Percentiles rank a stretch among this genome's conserved stretches.
These are phyloP conservation scores for Magnaporthiopsis poae DNA, from an alignment of 2,329 filamentous ascomycete species.

Conservation along the genomic window DNA sequence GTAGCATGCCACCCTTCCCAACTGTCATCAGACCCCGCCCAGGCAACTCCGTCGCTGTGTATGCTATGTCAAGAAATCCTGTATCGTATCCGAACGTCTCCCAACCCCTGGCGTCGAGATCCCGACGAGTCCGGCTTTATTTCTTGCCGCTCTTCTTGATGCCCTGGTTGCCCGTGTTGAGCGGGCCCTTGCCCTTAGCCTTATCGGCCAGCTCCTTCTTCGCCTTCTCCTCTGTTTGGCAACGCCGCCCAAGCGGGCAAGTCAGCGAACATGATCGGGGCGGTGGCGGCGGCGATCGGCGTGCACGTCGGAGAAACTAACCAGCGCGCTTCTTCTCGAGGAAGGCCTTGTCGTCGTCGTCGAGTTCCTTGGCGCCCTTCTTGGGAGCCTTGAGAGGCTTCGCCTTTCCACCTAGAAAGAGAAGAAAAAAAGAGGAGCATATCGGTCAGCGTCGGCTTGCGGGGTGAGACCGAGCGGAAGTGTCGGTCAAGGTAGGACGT, in stretches of 20 bases:
- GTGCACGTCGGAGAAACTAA: constrained; percentile 31
- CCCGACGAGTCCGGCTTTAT: constrained; percentile 33
- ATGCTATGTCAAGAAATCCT: constrained; percentile 1
- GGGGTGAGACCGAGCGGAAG: neutral
- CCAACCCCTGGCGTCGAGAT: neutral
- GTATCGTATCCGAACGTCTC: neutral
- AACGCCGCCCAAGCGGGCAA: neutral
- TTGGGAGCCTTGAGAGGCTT: constrained; percentile 84
- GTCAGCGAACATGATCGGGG: neutral
- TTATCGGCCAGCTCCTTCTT: constrained; percentile 75
- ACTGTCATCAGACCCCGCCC: neutral
- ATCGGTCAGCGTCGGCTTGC: neutral
- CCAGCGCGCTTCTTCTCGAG: constrained; percentile 76
- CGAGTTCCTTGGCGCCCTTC: constrained; percentile 71
- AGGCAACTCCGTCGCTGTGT: constrained; percentile 6
- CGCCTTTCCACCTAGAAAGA: constrained; percentile 59
- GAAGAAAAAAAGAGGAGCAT: neutral
- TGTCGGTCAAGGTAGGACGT: constrained; percentile 4
- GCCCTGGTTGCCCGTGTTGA: constrained; percentile 74
- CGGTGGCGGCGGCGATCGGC: neutral
- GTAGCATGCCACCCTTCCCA: neutral
- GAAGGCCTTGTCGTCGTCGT: constrained; percentile 78
- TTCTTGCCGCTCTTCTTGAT: constrained; percentile 99
- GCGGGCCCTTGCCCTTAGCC: constrained; percentile 76
- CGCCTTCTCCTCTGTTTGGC: constrained; percentile 62